Conservation (phyloP, 306 rosid genomes). For the Cucumis hystrix region DNA sequence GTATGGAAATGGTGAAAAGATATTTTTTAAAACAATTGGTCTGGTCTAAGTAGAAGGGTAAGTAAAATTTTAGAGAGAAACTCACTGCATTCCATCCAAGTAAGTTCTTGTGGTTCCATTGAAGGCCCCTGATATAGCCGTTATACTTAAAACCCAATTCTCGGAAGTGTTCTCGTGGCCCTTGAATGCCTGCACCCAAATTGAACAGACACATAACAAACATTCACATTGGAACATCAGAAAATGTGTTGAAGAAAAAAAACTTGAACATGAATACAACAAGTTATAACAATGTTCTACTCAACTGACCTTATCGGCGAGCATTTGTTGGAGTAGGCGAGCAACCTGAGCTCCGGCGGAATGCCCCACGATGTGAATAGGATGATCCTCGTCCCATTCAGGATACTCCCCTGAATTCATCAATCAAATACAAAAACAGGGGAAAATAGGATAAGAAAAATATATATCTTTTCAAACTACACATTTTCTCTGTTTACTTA, state of each 20-base stretch:
- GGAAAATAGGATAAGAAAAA: too few relatives aligned
- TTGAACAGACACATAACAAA: not conserved
- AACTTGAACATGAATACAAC: not conserved
- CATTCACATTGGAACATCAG: not conserved
- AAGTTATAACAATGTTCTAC: not conserved
- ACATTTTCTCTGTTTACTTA: too few relatives aligned
- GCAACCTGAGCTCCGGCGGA: slow-evolving; percentile 95
- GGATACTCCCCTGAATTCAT: slow-evolving; percentile 69
- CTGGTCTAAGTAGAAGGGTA: too few relatives aligned
- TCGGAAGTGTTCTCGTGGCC: slow-evolving; percentile 64
- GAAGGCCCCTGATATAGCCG: slow-evolving; percentile 89
- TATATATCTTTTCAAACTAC: too few relatives aligned
- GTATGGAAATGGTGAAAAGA: too few relatives aligned
- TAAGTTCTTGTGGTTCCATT: slow-evolving; percentile 96
- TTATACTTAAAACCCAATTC: slow-evolving; percentile 71
- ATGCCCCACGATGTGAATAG: slow-evolving; percentile 89
- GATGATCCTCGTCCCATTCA: slow-evolving; percentile 97
- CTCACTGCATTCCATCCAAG: slow-evolving; percentile 94
- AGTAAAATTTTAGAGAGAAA: not conserved
- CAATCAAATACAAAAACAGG: not conserved
- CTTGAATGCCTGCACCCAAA: slow-evolving; percentile 44
- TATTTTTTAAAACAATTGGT: too few relatives aligned
- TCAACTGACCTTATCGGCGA: slow-evolving; percentile 68
- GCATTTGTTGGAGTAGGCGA: slow-evolving; percentile 95
- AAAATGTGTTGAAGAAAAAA: not conserved